Evolutionary conservation across 345 rosid species (phyloP).

Genomic region (Lepidium sativum): DNA sequence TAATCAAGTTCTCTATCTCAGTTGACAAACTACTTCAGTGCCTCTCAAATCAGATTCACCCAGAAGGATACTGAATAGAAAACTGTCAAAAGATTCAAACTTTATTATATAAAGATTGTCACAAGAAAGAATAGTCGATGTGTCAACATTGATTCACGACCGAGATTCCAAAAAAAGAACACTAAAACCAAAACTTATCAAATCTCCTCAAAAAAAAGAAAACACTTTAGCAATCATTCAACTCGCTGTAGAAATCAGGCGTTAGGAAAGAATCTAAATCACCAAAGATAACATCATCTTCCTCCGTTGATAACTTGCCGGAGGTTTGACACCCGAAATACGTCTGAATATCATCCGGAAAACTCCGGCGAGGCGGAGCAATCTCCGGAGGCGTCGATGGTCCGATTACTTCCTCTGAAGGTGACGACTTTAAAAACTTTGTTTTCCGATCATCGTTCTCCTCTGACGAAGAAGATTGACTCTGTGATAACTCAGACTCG

Average conservation of each 20-base stretch:
- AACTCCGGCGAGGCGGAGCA: slow-evolving; percentile 36
- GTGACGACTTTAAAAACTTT: slow-evolving; percentile 9
- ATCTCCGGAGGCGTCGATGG: slow-evolving; percentile 34
- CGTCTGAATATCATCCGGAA: slow-evolving; percentile 72
- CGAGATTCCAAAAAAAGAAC: not conserved
- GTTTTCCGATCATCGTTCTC: slow-evolving; percentile 22
- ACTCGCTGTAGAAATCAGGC: slow-evolving; percentile 53
- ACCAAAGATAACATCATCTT: slow-evolving; percentile 54
- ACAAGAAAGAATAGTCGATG: slow-evolving; percentile 13
- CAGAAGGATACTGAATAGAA: not conserved
- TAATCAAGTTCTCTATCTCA: not conserved
- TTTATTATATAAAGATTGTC: slow-evolving; percentile 20
- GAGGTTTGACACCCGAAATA: slow-evolving; percentile 60
- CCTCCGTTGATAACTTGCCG: slow-evolving; percentile 37
- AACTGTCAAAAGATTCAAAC: not conserved
- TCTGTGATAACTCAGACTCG: slow-evolving; percentile 4
- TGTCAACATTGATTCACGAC: slow-evolving; percentile 12
- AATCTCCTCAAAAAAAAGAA: not conserved
- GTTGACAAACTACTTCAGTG: not conserved
- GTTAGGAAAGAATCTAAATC: slow-evolving; percentile 54
- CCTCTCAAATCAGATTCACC: not conserved
- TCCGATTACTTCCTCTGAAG: slow-evolving; percentile 67
- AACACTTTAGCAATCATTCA: slow-evolving; percentile 20
- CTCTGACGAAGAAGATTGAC: slow-evolving; percentile 22
- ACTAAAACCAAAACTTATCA: slow-evolving; percentile 20